Percentiles rank a stretch among this genome's conserved stretches.
phyloP scores from a whole-genome alignment of 495 filamentous ascomycete species.

The Pyrenula massariospora region DNA sequence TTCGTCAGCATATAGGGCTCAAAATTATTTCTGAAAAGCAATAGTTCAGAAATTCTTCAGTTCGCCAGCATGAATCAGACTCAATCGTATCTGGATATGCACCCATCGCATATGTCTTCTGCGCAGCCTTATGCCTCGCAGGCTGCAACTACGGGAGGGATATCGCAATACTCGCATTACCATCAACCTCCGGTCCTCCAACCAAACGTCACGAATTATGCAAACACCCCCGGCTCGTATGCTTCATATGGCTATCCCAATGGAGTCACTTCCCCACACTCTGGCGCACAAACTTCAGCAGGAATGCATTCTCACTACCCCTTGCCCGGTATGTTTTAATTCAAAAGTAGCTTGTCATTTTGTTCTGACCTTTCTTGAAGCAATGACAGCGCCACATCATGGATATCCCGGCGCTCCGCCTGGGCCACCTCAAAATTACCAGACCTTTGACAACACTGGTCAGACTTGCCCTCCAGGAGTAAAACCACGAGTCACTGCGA shows the following conservation, averaged over 20 bases:
- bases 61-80: constrained; percentile 76
- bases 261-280: constrained; percentile 64
- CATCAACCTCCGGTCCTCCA: constrained; percentile 72
- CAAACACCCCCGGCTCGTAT: constrained; percentile 49
- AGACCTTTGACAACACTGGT: constrained; percentile 70
- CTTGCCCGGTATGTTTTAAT: constrained; percentile 43
- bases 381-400: constrained; percentile 30
- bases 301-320: constrained; percentile 47
- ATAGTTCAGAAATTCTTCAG: neutral
- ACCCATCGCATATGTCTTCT: constrained; percentile 69
- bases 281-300: constrained; percentile 53
- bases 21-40: neutral
- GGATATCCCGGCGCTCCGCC: constrained; percentile 38
- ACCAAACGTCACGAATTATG: constrained; percentile 61
- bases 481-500: constrained; percentile 96
- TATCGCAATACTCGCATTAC: constrained; percentile 58
- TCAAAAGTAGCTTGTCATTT: constrained; percentile 6
- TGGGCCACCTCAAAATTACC: constrained; percentile 39
- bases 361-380: constrained; percentile 10
- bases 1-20: neutral
- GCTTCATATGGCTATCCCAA: constrained; percentile 63
- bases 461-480: constrained; percentile 91
- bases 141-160: constrained; percentile 63
- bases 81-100: constrained; percentile 74
- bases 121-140: constrained; percentile 71